Evolutionary conservation across 139 green algal species (phyloP).

Genomic region (Axilococcus clingmanii): DNA sequence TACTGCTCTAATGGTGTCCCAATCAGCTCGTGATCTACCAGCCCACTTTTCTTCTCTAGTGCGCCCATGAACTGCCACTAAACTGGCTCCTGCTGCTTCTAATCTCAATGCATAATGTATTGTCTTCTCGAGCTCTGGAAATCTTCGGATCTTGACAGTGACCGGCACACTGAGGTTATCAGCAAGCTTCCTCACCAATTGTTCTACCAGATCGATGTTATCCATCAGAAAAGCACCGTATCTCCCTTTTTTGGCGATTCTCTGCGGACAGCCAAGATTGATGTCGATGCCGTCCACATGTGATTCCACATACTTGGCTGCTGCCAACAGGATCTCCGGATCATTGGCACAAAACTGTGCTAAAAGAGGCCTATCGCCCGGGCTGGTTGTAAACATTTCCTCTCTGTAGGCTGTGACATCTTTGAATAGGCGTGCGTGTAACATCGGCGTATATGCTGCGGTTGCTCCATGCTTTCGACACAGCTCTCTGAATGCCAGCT

Average conservation of each 20-base stretch:
- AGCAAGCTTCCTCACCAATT: slow-evolving; percentile 40
- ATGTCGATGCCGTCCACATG: slow-evolving; percentile 88
- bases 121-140: slow-evolving; percentile 67
- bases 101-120: slow-evolving; percentile 90
- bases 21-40: slow-evolving; percentile 37
- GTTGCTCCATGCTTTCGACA: slow-evolving; percentile 78
- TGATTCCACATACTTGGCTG: slow-evolving; percentile 60
- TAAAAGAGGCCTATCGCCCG: slow-evolving; percentile 75
- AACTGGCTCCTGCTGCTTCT: slow-evolving; percentile 63
- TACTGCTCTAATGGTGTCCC: slow-evolving; percentile 37
- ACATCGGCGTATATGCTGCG: slow-evolving; percentile 94
- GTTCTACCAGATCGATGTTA: slow-evolving; percentile 57
- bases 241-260: slow-evolving; percentile 66
- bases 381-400: slow-evolving; percentile 80
- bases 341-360: slow-evolving; percentile 98
- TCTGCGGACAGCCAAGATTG: slow-evolving; percentile 94
- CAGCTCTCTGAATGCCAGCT: slow-evolving; percentile 91
- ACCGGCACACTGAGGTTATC: slow-evolving; percentile 48
- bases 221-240: slow-evolving; percentile 86
- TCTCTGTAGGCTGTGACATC: slow-evolving; percentile 66
- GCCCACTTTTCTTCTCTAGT: slow-evolving; percentile 90
- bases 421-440: slow-evolving; percentile 82
- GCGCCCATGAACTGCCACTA: slow-evolving; percentile 92
- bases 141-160: slow-evolving; percentile 86
- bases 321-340: slow-evolving; percentile 64